Percentiles rank a stretch among this genome's conserved stretches.
These are phyloP conservation scores for Serendipita sp. DNA, from an alignment of 768 basidiomycete genomes.

Conservation along the genomic window DNA sequence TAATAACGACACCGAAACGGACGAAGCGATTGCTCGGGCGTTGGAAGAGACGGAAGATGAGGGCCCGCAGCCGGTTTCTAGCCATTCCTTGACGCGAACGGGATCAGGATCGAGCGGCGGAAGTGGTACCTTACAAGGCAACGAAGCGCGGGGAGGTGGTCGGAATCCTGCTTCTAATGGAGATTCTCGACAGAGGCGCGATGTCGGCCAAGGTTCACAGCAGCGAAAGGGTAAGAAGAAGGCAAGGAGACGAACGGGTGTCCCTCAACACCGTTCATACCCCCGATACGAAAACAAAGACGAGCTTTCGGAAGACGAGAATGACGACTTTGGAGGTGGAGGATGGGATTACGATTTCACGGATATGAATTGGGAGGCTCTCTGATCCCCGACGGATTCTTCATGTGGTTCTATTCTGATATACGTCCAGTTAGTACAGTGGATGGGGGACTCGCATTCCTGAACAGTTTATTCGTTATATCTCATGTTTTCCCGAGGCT, in stretches of 20 bases:
- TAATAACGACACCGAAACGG: not conserved
- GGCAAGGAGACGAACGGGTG: too few species aligned
- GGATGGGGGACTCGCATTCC: not conserved
- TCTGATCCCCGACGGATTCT: not conserved
- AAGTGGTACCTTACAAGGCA: too few species aligned
- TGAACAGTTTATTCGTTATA: not conserved
- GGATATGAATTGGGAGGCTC: not conserved
- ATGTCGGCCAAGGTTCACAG: not conserved
- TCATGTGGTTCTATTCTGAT: too few species aligned
- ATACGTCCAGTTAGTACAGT: not conserved
- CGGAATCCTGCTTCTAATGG: too few species aligned
- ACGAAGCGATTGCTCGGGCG: too few species aligned
- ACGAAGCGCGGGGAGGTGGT: too few species aligned
- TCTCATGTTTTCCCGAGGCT: not conserved
- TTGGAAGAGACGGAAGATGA: too few species aligned
- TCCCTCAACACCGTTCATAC: too few species aligned
- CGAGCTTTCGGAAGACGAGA: slow-evolving; percentile 2
- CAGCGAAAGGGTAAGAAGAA: too few species aligned
- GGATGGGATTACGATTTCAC: not conserved
- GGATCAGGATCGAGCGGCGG: too few species aligned
- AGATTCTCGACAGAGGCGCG: not conserved
- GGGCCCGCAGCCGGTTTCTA: too few species aligned
- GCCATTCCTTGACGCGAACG: too few species aligned
- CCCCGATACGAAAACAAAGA: not conserved
- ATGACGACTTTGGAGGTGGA: not conserved